phyloP scores from a whole-genome alignment of 2,329 filamentous ascomycete species.

The Ophiocordyceps camponoti-leonardi region DNA sequence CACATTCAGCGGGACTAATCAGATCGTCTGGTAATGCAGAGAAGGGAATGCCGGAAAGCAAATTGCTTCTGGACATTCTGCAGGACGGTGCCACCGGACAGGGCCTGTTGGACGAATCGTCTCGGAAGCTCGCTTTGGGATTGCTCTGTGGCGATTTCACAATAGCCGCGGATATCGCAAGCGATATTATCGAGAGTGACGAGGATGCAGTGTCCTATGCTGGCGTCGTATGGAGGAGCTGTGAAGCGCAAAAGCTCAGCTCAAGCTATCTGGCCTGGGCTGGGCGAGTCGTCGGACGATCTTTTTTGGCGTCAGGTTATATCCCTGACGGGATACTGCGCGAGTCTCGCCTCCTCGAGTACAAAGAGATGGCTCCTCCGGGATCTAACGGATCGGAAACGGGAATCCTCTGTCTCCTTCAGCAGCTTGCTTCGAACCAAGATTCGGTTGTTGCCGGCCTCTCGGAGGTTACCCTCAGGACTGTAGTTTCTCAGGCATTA shows the following conservation, averaged over 20 bases:
- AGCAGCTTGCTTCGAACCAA: conserved; percentile 40
- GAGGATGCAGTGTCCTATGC: conserved; percentile 42
- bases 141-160: conserved; percentile 64
- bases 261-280: conserved; percentile 69
- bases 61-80: conserved; percentile 62
- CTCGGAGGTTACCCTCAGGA: conserved; percentile 41
- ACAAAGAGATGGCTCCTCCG: conserved; percentile 25
- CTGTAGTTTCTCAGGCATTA: conserved; percentile 36
- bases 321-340: conserved; percentile 42
- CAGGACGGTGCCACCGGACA: conserved; percentile 47
- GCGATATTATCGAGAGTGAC: conserved; percentile 56
- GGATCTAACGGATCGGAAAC: conserved; percentile 41
- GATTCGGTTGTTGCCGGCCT: conserved; percentile 38
- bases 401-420: conserved; percentile 43
- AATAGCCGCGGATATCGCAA: conserved; percentile 20
- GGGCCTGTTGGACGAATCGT: conserved; percentile 51
- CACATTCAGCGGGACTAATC: conserved; percentile 50
- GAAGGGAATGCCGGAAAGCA: conserved; percentile 57
- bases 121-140: conserved; percentile 51
- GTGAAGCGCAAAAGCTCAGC: conserved; percentile 44
- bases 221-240: conserved; percentile 59
- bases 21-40: conserved; percentile 52
- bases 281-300: conserved; percentile 65
- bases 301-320: conserved; percentile 61
- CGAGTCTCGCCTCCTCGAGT: conserved; percentile 39